Conservation (phyloP, 768 basidiomycete species). For the Tylopilus plumbeoviolaceoides region DNA sequence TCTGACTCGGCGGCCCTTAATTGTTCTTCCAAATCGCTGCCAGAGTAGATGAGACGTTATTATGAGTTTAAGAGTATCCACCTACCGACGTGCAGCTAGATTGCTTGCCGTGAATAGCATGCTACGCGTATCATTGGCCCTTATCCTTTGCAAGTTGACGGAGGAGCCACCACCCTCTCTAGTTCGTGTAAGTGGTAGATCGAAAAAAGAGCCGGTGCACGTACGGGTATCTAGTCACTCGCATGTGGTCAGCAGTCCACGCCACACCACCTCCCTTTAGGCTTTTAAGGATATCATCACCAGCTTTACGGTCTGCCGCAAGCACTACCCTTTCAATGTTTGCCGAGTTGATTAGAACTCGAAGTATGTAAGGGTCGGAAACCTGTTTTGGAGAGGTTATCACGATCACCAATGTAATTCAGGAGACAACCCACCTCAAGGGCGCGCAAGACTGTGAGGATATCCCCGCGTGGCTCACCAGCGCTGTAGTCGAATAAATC, state of each 20-base stretch:
- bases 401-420: neutral
- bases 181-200: neutral
- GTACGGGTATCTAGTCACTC: conserved; percentile 62
- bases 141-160: conserved; percentile 32
- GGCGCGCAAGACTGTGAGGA: conserved; percentile 76
- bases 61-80: conserved; percentile 1
- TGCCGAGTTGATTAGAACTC: conserved; percentile 73
- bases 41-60: neutral
- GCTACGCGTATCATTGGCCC: conserved; percentile 34
- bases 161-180: conserved; percentile 72
- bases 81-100: conserved; percentile 46
- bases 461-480: conserved; percentile 63
- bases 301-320: conserved; percentile 58
- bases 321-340: conserved; percentile 73
- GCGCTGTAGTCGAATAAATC: conserved; percentile 78
- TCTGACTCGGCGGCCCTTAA: conserved; percentile 38
- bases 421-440: conserved; percentile 54
- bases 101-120: conserved; percentile 55
- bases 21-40: conserved; percentile 47
- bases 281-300: conserved; percentile 45
- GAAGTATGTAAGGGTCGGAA: conserved; percentile 66
- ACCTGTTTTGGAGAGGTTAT: conserved; percentile 45
- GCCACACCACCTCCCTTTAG: conserved; percentile 51
- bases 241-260: conserved; percentile 61
- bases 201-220: conserved; percentile 21